Evolutionary conservation across 2,329 filamentous ascomycete species (phyloP).

Genomic region (Cladosporium cucumerinum): DNA sequence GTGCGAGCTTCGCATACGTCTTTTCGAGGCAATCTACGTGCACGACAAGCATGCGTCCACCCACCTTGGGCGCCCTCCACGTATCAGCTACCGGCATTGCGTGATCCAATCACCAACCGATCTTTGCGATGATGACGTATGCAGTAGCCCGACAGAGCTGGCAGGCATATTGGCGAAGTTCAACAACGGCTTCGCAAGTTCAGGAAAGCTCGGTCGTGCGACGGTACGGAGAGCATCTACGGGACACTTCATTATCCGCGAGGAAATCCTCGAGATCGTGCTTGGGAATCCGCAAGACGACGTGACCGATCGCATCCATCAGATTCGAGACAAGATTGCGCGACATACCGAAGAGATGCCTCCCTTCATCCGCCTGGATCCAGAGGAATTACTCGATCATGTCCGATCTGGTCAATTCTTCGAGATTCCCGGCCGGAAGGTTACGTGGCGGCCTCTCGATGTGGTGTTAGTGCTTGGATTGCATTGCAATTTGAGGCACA

Average conservation of each 20-base stretch:
- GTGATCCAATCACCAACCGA: constrained; percentile 54
- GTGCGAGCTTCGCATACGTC: constrained; percentile 31
- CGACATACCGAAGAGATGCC: constrained; percentile 38
- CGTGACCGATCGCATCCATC: constrained; percentile 37
- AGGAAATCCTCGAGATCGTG: constrained; percentile 59
- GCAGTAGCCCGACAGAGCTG: constrained; percentile 44
- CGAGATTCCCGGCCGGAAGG: background rate
- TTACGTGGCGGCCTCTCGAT: constrained; percentile 36
- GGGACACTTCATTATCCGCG: constrained; percentile 50
- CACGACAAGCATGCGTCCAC: constrained; percentile 34
- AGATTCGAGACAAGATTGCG: constrained; percentile 38
- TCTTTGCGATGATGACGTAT: constrained; percentile 48
- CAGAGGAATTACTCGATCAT: constrained; percentile 27
- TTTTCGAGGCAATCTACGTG: constrained; percentile 31
- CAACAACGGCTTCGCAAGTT: constrained; percentile 54
- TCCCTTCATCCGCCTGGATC: constrained; percentile 29
- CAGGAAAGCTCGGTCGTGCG: constrained; percentile 42
- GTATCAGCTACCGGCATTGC: constrained; percentile 49
- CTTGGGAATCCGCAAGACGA: constrained; percentile 42
- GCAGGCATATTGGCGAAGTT: constrained; percentile 39
- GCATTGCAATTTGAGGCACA: constrained; percentile 47
- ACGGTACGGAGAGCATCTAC: constrained; percentile 48
- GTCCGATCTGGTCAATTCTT: background rate
- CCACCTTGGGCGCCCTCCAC: constrained; percentile 49
- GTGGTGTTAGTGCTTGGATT: constrained; percentile 42